Evolutionary conservation across 2,329 filamentous ascomycete genomes (phyloP), one percentile per base, ranked within the genome.

Genomic region (Didymella pomorum): DNA sequence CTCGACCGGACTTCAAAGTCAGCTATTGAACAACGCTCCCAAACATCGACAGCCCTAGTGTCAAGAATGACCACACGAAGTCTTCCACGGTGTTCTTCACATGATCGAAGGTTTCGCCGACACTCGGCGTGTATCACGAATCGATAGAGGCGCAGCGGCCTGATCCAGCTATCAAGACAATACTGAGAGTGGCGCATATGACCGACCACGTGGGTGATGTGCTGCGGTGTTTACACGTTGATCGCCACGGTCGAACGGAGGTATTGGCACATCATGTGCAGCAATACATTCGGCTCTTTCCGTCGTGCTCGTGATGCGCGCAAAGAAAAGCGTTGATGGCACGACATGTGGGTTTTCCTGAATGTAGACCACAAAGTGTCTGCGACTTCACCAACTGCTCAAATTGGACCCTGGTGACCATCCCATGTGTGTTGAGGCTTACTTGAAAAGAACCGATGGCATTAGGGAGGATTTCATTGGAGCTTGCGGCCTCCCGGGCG

Each of bases 91-190:
- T 50, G 31, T 45, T 46, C 51, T 26, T 23, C 45, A 46, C 29
- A 48, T 39, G 50, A 52, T 33, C 20, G 9, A 28, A 25, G 10
- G 18, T 31, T 35, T 42, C 37, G 44, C 57, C 47, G 50, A 45
- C 25, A 33, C 20, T 47, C 52, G 55, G 44, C 60, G 57, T 50
- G 43, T 8, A 29, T 49, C 46, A 57, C 58, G 58, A 66, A 57
- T 56, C 60, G 42, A 60, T 43, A 56, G 54, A 65, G 64, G 60
- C 62, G 64, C 58, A 65, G 60, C 46, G 35, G 35, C 23, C 12
- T 41, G 20, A 11, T 35, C 31, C 33, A 56, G 47, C 52, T 21
- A 21, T 50, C 16, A 16, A 48, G 37, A 48, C 51, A 44, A 46
- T 20, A 47, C 18, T 37, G 8, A 14, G 9, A 10, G 35, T 57